phyloP scores from a whole-genome alignment of 2,329 filamentous ascomycete genomes.

The Ceratocystis colombiana region DNA sequence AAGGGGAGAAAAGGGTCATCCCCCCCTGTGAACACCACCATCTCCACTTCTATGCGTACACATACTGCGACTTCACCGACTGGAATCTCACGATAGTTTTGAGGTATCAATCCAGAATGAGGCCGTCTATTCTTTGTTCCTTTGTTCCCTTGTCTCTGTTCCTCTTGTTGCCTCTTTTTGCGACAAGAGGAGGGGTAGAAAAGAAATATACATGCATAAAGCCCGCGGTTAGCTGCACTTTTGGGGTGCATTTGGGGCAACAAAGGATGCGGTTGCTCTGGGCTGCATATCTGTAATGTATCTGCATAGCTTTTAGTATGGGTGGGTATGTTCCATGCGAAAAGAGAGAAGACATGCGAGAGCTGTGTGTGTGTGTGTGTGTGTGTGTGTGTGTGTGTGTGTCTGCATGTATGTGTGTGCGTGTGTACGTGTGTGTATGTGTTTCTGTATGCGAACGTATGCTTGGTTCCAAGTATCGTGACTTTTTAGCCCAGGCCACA shows the following conservation, averaged over 20 bases:
- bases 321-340: neutral
- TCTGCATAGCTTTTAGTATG: neutral
- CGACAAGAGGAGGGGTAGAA: neutral
- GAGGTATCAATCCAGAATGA: neutral
- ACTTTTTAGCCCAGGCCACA: neutral
- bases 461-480: conserved; percentile 5
- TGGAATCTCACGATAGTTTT: conserved; percentile 12
- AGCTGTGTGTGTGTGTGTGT: neutral
- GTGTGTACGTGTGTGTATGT: neutral
- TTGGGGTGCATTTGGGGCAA: neutral
- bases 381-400: neutral
- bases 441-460: neutral
- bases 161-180: neutral
- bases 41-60: neutral
- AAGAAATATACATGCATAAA: neutral
- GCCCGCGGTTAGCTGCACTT: neutral
- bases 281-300: neutral
- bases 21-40: neutral
- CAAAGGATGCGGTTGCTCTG: conserved; percentile 10
- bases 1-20: neutral
- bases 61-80: neutral
- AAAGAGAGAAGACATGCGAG: neutral
- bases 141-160: neutral
- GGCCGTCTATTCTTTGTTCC: neutral
- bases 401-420: neutral